Evolutionary conservation across 495 filamentous ascomycete genomes (phyloP), one percentile per base, ranked within the genome.

Genomic region (Xylaria acuta): DNA sequence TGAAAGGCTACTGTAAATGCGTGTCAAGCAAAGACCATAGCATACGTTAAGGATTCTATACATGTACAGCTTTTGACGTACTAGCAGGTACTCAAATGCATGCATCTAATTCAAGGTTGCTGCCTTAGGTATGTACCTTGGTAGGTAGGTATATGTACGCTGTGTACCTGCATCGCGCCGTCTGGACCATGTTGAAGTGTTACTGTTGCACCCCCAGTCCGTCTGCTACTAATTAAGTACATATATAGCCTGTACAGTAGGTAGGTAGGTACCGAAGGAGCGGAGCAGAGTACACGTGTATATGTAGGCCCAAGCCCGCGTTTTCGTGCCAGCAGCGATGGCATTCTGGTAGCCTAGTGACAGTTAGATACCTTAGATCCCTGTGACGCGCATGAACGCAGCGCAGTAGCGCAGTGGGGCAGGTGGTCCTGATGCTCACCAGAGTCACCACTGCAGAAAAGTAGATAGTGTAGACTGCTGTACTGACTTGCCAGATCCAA

Each of bases 331-430:
- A 34, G 20, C 22, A 43, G 18, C 22, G 22, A 38, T 27, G 58
- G 47, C 54, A 40, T 64, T 62, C 18, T 66, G 62, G 69, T 60
- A 67, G 47, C 34, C 59, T 71, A 64, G 32, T 18, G 64, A 47
- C 49, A 58, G 69, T 40, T 64, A 20, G 20, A 30, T 60, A 40
- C 11, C 58, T 60, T 60, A 43, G 60, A 58, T 47, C 70, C 70
- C 70, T 72, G 70, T 72, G 70, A 67, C 70, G 51, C 63, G 69
- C 69, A 72, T 72, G 47, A 65, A 32, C n/a, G 69, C 22, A 72
- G 30, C 49, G 38, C 68, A 62, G 70, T 72, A 72, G 62, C 49
- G 70, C 9, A 25, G 70, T 72, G 70, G 70, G 70, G 70, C 59
- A 38, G 53, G 16, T 63, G 70, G 70, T 72, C 62, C 70, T 72